Conservation (phyloP, 2,329 filamentous ascomycete genomes). For the Phialemonium atrogriseum region DNA sequence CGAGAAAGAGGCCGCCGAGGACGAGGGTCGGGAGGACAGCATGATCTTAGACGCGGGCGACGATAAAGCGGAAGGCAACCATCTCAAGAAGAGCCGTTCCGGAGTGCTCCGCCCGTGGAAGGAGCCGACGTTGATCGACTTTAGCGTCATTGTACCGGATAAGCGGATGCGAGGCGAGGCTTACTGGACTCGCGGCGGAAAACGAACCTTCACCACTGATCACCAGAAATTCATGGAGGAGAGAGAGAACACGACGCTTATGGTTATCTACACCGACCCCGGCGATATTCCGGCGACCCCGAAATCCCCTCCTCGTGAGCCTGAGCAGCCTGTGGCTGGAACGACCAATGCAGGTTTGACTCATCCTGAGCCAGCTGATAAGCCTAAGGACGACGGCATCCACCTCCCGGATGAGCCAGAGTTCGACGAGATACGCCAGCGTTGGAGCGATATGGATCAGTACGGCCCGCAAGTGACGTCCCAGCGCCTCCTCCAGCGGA, state of each 20-base stretch:
- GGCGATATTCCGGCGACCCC: constrained; percentile 49
- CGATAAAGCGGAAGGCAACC: constrained; percentile 65
- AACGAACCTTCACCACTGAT: constrained; percentile 39
- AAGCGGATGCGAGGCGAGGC: constrained; percentile 37
- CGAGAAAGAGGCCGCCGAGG: constrained; percentile 63
- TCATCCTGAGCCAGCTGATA: no score
- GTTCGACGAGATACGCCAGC: constrained; percentile 39
- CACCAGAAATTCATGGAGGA: constrained; percentile 48
- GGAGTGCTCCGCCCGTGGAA: constrained; percentile 48
- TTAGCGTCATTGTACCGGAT: constrained; percentile 36
- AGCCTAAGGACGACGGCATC: no score
- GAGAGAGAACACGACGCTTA: constrained; percentile 50
- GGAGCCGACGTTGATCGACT: constrained; percentile 37
- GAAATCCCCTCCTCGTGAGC: constrained; percentile 35
- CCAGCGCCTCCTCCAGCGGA: constrained; percentile 33
- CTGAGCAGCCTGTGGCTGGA: constrained; percentile 17
- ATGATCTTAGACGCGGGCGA: constrained; percentile 66
- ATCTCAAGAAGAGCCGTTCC: constrained; percentile 50
- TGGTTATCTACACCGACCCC: constrained; percentile 48
- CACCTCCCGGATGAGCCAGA: constrained; percentile 32
- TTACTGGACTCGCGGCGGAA: constrained; percentile 47
- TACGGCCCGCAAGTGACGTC: constrained; percentile 34
- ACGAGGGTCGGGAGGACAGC: constrained; percentile 61
- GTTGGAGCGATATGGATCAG: constrained; percentile 37
- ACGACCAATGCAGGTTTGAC: no score